phyloP scores from a whole-genome alignment of 2,329 filamentous ascomycete species.

The Huntiella moniliformis region DNA sequence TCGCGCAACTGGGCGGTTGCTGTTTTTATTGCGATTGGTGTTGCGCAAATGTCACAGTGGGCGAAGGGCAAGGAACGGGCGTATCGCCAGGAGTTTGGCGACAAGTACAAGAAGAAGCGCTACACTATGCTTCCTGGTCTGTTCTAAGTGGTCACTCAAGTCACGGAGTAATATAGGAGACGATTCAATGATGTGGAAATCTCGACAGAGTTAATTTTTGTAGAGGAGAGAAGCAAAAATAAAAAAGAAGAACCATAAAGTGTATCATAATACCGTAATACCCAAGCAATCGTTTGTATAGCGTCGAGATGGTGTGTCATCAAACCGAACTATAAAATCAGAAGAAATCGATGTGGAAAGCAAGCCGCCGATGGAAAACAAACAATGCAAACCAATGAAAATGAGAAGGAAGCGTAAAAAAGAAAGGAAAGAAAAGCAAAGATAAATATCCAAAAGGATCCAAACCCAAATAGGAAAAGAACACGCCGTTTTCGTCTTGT shows the following conservation, averaged over 20 bases:
- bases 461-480: background rate
- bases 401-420: background rate
- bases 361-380: background rate
- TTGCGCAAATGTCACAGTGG: slow-evolving; percentile 69
- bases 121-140: slow-evolving; percentile 66
- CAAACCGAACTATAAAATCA: background rate
- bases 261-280: slow-evolving; percentile 2
- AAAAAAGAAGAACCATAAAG: background rate
- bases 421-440: background rate
- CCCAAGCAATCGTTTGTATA: background rate
- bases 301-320: background rate
- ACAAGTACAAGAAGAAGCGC: slow-evolving; percentile 90
- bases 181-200: background rate
- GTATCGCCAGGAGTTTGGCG: slow-evolving; percentile 78
- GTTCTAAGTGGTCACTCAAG: slow-evolving; percentile 26
- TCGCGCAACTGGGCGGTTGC: slow-evolving; percentile 62
- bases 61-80: slow-evolving; percentile 79
- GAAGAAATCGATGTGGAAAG: background rate
- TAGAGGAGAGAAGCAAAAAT: background rate
- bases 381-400: background rate
- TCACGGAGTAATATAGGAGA: background rate
- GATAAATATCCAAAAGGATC: background rate
- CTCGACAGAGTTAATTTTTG: background rate
- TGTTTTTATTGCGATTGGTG: slow-evolving; percentile 57
- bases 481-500: no score